Percentiles rank a stretch among this genome's conserved stretches.
These are phyloP conservation scores for Amanita pseudoporphyria DNA, from an alignment of 768 basidiomycete genomes.

Conservation along the genomic window DNA sequence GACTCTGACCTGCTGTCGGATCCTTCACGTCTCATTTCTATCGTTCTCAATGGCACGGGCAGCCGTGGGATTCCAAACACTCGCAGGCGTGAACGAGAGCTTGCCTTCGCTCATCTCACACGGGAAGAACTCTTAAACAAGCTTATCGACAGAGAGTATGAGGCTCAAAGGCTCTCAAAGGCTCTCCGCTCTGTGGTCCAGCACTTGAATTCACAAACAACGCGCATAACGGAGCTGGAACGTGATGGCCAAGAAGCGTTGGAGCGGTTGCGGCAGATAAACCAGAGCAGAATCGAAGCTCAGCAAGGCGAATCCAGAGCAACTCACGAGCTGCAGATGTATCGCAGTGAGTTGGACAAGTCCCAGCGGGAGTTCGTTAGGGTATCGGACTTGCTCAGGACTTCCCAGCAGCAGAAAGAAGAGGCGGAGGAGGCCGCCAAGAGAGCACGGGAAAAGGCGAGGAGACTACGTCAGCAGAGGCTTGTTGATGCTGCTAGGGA, in stretches of 20 bases:
- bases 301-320: conserved; percentile 27
- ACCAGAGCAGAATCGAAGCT: conserved; percentile 25
- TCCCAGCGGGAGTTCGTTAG: conserved; percentile 42
- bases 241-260: too few species aligned
- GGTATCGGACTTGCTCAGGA: conserved; percentile 38
- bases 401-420: conserved; percentile 45
- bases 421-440: conserved; percentile 40
- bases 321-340: conserved; percentile 26
- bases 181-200: conserved; percentile 26
- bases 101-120: conserved; percentile 14
- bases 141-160: conserved; percentile 26
- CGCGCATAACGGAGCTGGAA: conserved; percentile 24
- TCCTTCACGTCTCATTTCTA: not conserved
- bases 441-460: conserved; percentile 39
- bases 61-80: conserved; percentile 1
- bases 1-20: conserved; percentile 4
- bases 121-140: too few species aligned
- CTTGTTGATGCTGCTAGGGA: conserved; percentile 45
- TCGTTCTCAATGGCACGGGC: not conserved
- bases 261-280: conserved; percentile 24
- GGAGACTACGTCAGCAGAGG: conserved; percentile 40
- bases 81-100: conserved; percentile 15
- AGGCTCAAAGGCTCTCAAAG: conserved; percentile 24
- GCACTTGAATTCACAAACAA: conserved; percentile 25
- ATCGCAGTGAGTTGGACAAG: conserved; percentile 28